Evolutionary conservation across 441 rosid genomes (phyloP).

Genomic region (Dalechampia spathulata): DNA sequence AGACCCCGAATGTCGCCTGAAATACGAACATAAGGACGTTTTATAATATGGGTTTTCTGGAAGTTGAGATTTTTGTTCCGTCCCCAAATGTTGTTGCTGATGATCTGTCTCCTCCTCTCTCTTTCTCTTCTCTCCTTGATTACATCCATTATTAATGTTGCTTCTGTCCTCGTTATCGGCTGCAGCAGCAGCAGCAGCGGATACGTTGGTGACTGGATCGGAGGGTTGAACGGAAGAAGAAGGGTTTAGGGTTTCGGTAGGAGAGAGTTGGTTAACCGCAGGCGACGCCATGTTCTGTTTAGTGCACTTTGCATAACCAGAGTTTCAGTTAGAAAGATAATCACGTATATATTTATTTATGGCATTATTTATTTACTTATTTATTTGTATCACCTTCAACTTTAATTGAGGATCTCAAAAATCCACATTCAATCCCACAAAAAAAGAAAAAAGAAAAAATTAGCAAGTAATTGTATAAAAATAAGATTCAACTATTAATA

Average conservation of each 20-base stretch:
- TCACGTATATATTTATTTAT: too few species aligned
- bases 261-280: too few species aligned
- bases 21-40: conserved; percentile 87
- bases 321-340: too few species aligned
- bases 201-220: not conserved
- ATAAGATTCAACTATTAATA: too few species aligned
- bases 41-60: conserved; percentile 42
- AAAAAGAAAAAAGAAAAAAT: too few species aligned
- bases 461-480: too few species aligned
- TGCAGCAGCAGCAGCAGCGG: not conserved
- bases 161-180: not conserved
- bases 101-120: conserved; percentile 27
- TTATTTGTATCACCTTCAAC: too few species aligned
- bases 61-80: conserved; percentile 15
- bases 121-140: conserved; percentile 57
- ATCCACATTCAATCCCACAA: too few species aligned
- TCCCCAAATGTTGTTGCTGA: not conserved
- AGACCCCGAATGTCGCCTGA: conserved; percentile 46
- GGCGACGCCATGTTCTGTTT: not conserved
- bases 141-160: not conserved
- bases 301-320: too few species aligned
- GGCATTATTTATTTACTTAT: too few species aligned
- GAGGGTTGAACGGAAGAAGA: not conserved
- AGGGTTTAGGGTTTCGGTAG: conserved; percentile 30
- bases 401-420: too few species aligned